Conservation (phyloP, 495 filamentous ascomycete species). For the Aspergillus steynii region DNA sequence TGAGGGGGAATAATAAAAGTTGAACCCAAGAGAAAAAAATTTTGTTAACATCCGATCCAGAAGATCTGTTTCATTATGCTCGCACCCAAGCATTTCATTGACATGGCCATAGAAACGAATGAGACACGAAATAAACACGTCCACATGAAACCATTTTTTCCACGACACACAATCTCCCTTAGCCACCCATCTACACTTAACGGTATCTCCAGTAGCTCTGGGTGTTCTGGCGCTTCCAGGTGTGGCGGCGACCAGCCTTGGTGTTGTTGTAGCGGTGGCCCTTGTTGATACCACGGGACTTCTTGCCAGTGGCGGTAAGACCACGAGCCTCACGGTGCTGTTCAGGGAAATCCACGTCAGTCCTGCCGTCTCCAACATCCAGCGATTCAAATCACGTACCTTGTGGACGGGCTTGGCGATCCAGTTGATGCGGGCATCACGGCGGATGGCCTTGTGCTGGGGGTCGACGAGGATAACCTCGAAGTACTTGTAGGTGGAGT, state of each 20-base stretch:
- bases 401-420: slow-evolving; percentile 99
- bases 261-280: slow-evolving; percentile 99
- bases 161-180: slow-evolving; percentile 35
- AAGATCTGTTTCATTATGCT: slow-evolving; percentile 45
- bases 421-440: slow-evolving; percentile 99
- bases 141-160: slow-evolving; percentile 26
- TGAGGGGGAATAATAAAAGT: slow-evolving; percentile 39
- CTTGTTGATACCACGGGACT: slow-evolving; percentile 97
- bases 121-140: slow-evolving; percentile 44
- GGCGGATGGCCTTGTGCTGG: slow-evolving; percentile 99
- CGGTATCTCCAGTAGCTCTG: slow-evolving; percentile 89
- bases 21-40: slow-evolving; percentile 35
- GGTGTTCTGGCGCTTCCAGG: slow-evolving; percentile 99
- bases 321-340: slow-evolving; percentile 95
- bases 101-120: slow-evolving; percentile 35
- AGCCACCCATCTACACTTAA: slow-evolving; percentile 40
- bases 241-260: slow-evolving; percentile 90
- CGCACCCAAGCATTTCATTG: slow-evolving; percentile 32
- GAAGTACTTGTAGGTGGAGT: slow-evolving; percentile 99
- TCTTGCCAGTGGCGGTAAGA: slow-evolving; percentile 97
- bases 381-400: slow-evolving; percentile 37
- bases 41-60: slow-evolving; percentile 48
- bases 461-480: slow-evolving; percentile 99
- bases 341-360: slow-evolving; percentile 24
- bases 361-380: not conserved